Conservation (phyloP, 139 green algal species). For the Haematococcus sp. region DNA sequence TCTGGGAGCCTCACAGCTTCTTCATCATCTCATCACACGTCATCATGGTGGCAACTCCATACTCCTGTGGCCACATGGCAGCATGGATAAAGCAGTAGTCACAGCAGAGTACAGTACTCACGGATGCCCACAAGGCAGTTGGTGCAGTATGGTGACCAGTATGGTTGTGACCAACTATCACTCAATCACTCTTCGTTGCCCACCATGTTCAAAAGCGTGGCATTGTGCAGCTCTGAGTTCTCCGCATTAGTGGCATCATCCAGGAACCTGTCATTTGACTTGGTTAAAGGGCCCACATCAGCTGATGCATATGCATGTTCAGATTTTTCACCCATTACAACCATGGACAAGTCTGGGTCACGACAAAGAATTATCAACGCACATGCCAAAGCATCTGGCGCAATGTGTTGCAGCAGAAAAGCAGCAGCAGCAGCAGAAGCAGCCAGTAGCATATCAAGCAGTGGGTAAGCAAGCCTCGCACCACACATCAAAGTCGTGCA, state of each 20-base stretch:
- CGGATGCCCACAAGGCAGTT: too few species aligned
- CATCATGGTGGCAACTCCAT: not conserved
- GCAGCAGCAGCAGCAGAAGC: not conserved
- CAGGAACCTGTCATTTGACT: not conserved
- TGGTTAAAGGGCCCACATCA: not conserved
- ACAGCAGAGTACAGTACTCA: too few species aligned
- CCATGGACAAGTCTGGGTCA: not conserved
- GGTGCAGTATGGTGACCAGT: too few species aligned
- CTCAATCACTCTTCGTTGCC: too few species aligned
- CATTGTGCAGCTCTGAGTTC: not conserved
- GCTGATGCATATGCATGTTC: not conserved
- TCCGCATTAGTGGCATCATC: not conserved
- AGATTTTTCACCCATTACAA: not conserved
- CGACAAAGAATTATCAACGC: too few species aligned
- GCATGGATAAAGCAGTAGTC: too few species aligned
- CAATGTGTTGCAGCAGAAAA: not conserved
- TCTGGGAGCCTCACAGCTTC: not conserved
- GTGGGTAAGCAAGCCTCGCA: too few species aligned
- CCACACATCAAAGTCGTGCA: not conserved
- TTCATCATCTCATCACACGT: not conserved
- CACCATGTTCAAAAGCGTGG: not conserved
- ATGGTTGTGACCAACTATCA: too few species aligned
- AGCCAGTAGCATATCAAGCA: not conserved
- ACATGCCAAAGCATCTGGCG: too few species aligned
- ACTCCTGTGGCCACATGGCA: not conserved